phyloP scores from a whole-genome alignment of 2,329 filamentous ascomycete species.

The Lojkania enalia region DNA sequence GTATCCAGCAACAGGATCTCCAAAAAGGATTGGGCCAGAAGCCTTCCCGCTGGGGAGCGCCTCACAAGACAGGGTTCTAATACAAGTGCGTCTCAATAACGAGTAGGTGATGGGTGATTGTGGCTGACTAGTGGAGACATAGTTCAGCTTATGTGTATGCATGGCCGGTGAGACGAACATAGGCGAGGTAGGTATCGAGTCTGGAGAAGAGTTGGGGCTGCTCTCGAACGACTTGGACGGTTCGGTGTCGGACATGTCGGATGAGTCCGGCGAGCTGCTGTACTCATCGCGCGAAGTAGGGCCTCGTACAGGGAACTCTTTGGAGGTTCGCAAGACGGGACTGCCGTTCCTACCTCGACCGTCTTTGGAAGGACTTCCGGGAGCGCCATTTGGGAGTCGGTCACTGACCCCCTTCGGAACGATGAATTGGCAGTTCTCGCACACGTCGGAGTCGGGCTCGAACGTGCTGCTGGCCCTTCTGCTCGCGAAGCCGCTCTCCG shows the following conservation, averaged over 20 bases:
- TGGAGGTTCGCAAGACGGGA: constrained; percentile 59
- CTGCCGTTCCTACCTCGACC: constrained; percentile 56
- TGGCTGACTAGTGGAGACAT: constrained; percentile 61
- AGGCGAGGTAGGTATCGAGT: constrained; percentile 47
- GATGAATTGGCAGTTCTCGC: constrained; percentile 61
- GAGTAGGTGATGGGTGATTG: constrained; percentile 58
- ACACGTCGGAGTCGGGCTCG: constrained; percentile 56
- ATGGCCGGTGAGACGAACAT: constrained; percentile 45
- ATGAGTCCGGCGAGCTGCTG: constrained; percentile 39
- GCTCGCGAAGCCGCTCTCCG: constrained; percentile 35
- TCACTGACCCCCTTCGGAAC: constrained; percentile 59
- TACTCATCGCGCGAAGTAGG: constrained; percentile 29
- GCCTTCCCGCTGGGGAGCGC: constrained; percentile 59
- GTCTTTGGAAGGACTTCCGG: constrained; percentile 54
- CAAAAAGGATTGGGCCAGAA: constrained; percentile 62
- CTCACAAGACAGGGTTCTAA: constrained; percentile 62
- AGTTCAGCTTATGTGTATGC: constrained; percentile 61
- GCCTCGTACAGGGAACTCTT: constrained; percentile 57
- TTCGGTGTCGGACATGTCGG: constrained; percentile 43
- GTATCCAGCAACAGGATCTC: constrained; percentile 59
- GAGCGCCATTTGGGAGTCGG: constrained; percentile 57
- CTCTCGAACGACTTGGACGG: constrained; percentile 43
- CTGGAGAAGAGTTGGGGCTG: constrained; percentile 34
- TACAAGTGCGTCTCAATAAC: constrained; percentile 59
- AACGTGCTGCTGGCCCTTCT: constrained; percentile 41